Evolutionary conservation across 2,329 filamentous ascomycete genomes (phyloP).

Genomic region (Tolypocladium guangdongense): DNA sequence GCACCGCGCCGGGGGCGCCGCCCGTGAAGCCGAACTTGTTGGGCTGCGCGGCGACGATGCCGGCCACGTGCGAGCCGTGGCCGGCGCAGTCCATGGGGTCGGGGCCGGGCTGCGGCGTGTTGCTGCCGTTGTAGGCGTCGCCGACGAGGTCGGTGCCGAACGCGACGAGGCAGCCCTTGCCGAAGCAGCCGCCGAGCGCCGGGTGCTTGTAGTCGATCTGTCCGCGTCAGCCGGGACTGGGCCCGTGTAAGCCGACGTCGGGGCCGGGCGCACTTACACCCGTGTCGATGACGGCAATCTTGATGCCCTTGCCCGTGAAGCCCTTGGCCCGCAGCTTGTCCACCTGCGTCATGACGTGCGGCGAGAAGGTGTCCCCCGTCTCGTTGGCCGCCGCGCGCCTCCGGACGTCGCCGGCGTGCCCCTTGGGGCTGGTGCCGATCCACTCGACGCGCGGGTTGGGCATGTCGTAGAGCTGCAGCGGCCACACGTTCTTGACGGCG

Average conservation of each 20-base stretch:
- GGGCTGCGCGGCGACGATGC: constrained; percentile 49
- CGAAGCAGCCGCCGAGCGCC: constrained; percentile 54
- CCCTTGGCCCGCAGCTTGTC: constrained; percentile 39
- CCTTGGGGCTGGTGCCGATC: constrained; percentile 22
- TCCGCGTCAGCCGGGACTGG: too few relatives aligned
- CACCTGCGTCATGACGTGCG: constrained; percentile 46
- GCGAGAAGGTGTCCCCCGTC: constrained; percentile 28
- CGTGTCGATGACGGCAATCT: constrained; percentile 42
- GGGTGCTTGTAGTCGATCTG: constrained; percentile 52
- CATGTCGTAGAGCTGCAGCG: constrained; percentile 32
- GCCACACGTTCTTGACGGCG: constrained; percentile 38
- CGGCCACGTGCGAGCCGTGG: constrained; percentile 52
- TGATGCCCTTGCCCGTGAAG: constrained; percentile 38
- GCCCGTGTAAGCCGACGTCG: too few relatives aligned
- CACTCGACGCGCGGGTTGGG: constrained; percentile 35
- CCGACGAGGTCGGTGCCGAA: constrained; percentile 49
- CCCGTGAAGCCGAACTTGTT: constrained; percentile 45
- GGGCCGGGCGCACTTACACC: too few relatives aligned
- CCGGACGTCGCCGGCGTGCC: constrained; percentile 7
- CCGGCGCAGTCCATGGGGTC: constrained; percentile 47
- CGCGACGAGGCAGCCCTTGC: constrained; percentile 44
- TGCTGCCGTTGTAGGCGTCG: constrained; percentile 34
- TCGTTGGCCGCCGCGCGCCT: constrained; percentile 10
- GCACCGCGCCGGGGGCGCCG: constrained; percentile 42
- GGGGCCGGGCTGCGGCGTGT: constrained; percentile 30